Base-by-base conservation (phyloP, 805 yeast genomes). In the Candida maris region DNA sequence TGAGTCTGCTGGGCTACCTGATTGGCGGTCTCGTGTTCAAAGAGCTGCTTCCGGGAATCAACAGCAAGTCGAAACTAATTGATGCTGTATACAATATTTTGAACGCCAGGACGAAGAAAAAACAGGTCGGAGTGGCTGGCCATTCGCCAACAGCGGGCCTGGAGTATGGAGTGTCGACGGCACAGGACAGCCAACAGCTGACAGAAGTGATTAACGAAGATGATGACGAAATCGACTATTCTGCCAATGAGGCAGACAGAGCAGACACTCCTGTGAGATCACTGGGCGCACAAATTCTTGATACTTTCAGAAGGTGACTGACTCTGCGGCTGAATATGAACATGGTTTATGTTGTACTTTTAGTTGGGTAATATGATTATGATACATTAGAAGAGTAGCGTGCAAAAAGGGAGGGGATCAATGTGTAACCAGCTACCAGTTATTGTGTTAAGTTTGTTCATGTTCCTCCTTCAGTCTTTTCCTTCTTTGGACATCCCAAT, bases 401-500 rank as follows among this genome's bases (percentile, higher is more conserved):
- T n/a, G n/a, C n/a, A n/a, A n/a, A n/a, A n/a, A n/a, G n/a, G n/a
- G n/a, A n/a, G n/a, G n/a, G n/a, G n/a, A n/a, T n/a, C n/a, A n/a
- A n/a, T n/a, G n/a, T n/a, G n/a, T n/a, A n/a, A n/a, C n/a, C n/a
- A n/a, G n/a, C n/a, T n/a, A n/a, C n/a, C n/a, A n/a, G 24, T n/a
- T 10, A 25, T 25, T 25, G n/a, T n/a, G n/a, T n/a, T n/a, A 25
- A 7, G 28, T 7, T 25, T 25, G 48, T 64, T 35, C 65, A 19
- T 68, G 63, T 8, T 64, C 64, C 33, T 61, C 62, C 45, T 70
- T 68, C 15, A 50, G 31, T 54, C 49, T 65, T 61, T 67, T 81
- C 59, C 89, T 75, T 62, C 85, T 73, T 54, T 81, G 85, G 7
- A 85, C 91, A 56, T 84, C 94, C 89, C 91, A 85, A 52, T 85